Conservation (phyloP, 805 yeast species). For the Wickerhamiella lipophila region DNA sequence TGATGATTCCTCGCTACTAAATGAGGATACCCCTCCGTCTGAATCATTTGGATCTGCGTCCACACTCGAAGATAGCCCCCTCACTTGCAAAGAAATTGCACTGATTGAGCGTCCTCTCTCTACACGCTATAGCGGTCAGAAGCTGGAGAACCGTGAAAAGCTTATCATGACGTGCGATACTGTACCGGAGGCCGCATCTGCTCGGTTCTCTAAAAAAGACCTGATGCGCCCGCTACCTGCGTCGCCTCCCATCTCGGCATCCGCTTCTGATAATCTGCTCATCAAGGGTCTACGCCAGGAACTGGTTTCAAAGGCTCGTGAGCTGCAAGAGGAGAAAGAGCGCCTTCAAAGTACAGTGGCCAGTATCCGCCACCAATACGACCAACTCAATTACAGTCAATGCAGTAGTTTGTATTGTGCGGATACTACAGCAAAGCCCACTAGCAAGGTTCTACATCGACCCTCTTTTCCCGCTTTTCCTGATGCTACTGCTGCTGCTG, state of each 20-base stretch:
- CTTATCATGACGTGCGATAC: background rate
- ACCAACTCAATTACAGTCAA: background rate
- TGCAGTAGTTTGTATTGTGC: background rate
- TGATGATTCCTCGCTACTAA: background rate
- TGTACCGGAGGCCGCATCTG: background rate
- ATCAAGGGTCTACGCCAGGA: background rate
- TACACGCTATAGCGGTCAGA: background rate
- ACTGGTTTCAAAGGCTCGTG: background rate
- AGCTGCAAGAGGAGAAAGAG: background rate
- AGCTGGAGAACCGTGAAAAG: constrained; percentile 3
- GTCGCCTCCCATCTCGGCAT: background rate
- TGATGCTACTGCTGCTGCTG: too few species aligned
- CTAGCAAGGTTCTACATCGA: too few species aligned
- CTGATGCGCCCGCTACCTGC: constrained; percentile 8
- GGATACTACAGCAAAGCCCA: background rate
- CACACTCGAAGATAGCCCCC: background rate
- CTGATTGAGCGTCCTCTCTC: constrained; percentile 4
- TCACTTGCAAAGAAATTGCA: background rate
- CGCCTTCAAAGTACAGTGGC: background rate
- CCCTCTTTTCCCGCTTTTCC: too few species aligned
- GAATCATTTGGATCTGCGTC: background rate
- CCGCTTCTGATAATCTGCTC: background rate
- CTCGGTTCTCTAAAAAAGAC: background rate
- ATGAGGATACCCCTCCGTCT: background rate
- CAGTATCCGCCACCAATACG: background rate